These are phyloP conservation scores for Pythium periplocum DNA, from an alignment of 352 stramenopile genomes.

Conservation along the genomic window DNA sequence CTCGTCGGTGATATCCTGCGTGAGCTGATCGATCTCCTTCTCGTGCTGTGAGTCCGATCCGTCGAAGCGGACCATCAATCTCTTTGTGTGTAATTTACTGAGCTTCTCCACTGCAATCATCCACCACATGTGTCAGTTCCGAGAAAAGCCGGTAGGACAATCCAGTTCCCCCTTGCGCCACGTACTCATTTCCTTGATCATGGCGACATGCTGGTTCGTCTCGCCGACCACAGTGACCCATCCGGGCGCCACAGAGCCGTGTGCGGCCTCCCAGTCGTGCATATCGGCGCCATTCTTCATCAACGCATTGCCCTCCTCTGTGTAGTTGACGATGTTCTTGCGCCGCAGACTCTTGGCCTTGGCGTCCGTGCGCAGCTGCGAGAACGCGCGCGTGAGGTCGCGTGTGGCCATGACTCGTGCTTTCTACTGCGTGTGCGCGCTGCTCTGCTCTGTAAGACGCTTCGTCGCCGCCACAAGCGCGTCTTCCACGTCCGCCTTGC, in stretches of 20 bases:
- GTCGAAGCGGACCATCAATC: slow-evolving; percentile 85
- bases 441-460: neutral
- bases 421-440: neutral
- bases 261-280: slow-evolving; percentile 29
- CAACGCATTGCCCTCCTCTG: slow-evolving; percentile 62
- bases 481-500: neutral
- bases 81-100: slow-evolving; percentile 78
- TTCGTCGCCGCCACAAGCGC: neutral
- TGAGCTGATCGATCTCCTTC: slow-evolving; percentile 78
- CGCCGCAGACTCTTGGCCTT: slow-evolving; percentile 81
- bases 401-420: slow-evolving; percentile 56
- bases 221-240: slow-evolving; percentile 81
- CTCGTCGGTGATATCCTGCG: slow-evolving; percentile 74
- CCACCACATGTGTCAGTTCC: neutral
- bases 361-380: slow-evolving; percentile 64
- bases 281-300: slow-evolving; percentile 43
- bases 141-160: neutral
- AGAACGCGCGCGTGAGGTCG: slow-evolving; percentile 68
- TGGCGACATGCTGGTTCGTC: slow-evolving; percentile 74
- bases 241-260: slow-evolving; percentile 37
- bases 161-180: slow-evolving; percentile 6
- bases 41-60: slow-evolving; percentile 82
- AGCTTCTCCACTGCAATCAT: slow-evolving; percentile 70
- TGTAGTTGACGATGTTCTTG: slow-evolving; percentile 77
- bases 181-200: slow-evolving; percentile 81